Percentiles rank a stretch among this genome's conserved stretches.
These are phyloP conservation scores for Diversispora eburnea DNA, from an alignment of 192 early-diverging fungal genomes.

Conservation along the genomic window DNA sequence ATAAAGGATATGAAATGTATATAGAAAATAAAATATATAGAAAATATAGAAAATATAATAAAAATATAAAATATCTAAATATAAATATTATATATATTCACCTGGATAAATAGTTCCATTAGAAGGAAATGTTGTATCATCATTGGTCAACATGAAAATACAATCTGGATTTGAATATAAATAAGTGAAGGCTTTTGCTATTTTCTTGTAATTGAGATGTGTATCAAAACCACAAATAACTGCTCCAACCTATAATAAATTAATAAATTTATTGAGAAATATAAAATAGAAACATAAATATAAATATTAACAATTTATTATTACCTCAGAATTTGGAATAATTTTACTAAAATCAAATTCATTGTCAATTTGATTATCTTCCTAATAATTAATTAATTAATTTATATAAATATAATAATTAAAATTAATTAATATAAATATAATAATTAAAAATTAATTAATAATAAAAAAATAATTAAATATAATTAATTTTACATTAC, in stretches of 20 bases:
- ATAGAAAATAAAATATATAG: too few relatives aligned
- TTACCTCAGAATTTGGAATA: background rate
- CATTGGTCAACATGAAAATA: conserved; percentile 91
- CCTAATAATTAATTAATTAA: too few relatives aligned
- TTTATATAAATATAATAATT: too few relatives aligned
- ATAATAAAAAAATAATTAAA: background rate
- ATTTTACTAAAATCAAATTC: too few relatives aligned
- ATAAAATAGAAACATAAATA: background rate
- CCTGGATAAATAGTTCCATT: conserved; percentile 67
- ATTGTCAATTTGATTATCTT: too few relatives aligned
- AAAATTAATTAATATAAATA: background rate
- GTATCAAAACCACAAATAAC: conserved; percentile 93
- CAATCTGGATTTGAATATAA: conserved; percentile 58
- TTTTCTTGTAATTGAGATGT: conserved; percentile 89
- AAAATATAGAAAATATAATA: background rate
- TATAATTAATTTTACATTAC: background rate
- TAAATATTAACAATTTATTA: background rate
- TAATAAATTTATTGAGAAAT: background rate
- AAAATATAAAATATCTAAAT: background rate
- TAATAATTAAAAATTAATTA: background rate
- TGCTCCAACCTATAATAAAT: conserved; percentile 65
- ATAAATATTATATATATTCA: background rate
- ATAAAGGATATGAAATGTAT: too few relatives aligned
- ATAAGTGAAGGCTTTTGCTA: conserved; percentile 87
- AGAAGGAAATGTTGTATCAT: conserved; percentile 85